Evolutionary conservation across 495 filamentous ascomycete genomes (phyloP).

Genomic region (Aspergillus asperescens): DNA sequence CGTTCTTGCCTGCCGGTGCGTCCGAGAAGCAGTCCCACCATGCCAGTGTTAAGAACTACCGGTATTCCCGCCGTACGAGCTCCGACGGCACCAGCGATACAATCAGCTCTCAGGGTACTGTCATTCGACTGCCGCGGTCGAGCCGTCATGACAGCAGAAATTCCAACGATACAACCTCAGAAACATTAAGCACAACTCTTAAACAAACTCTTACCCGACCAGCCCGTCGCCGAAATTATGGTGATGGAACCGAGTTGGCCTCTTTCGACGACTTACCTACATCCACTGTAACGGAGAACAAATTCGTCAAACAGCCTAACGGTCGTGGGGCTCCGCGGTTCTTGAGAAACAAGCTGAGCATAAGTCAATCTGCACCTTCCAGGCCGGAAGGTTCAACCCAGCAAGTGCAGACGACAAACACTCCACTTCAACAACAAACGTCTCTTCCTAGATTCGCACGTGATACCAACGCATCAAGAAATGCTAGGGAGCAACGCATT

Average conservation of each 20-base stretch:
- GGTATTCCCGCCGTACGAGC: slow-evolving; percentile 66
- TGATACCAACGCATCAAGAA: slow-evolving; percentile 85
- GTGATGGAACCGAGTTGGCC: slow-evolving; percentile 87
- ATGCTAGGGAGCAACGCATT: slow-evolving; percentile 80
- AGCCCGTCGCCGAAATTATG: slow-evolving; percentile 69
- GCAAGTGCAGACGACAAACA: slow-evolving; percentile 47
- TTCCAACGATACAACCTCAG: slow-evolving; percentile 38
- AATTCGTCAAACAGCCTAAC: slow-evolving; percentile 74
- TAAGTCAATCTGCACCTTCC: slow-evolving; percentile 39
- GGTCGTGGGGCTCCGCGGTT: slow-evolving; percentile 63
- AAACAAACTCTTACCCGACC: slow-evolving; percentile 71
- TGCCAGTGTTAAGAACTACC: slow-evolving; percentile 62
- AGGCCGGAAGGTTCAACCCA: slow-evolving; percentile 51
- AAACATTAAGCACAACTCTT: slow-evolving; percentile 42
- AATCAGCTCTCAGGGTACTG: slow-evolving; percentile 38
- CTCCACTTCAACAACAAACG: slow-evolving; percentile 39
- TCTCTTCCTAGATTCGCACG: slow-evolving; percentile 80
- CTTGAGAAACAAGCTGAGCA: slow-evolving; percentile 55
- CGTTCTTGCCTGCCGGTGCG: slow-evolving; percentile 77
- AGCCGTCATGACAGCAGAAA: slow-evolving; percentile 41
- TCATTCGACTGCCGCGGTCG: slow-evolving; percentile 47
- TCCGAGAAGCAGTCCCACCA: slow-evolving; percentile 76
- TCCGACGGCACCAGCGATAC: slow-evolving; percentile 58
- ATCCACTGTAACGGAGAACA: slow-evolving; percentile 72
- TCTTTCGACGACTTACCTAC: slow-evolving; percentile 93